Evolutionary conservation across 352 stramenopile genomes (phyloP), one percentile per base, ranked within the genome.

Genomic region (Blastocystis sp.): DNA sequence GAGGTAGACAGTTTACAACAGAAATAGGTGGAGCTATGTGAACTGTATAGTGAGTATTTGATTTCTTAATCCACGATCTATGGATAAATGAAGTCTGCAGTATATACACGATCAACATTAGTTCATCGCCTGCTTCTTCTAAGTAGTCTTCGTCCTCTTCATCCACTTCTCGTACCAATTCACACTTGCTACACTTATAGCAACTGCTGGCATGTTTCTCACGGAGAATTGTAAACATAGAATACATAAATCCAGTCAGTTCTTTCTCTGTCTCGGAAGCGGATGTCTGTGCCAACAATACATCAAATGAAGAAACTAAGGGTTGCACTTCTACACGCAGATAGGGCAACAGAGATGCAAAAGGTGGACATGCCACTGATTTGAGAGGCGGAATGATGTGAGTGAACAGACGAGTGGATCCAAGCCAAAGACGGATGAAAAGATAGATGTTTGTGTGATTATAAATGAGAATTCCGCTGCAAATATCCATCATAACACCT

Each of bases 391-490:
- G 13, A n/a, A 84, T 20, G 8, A 50, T 29, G 20, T 20, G n/a
- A 11, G 3, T 41, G 56, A 84, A 84, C 1, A 84, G 15, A 20
- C 59, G 20, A 5, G 54, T 53, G 56, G 43, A 20, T 6, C 54
- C 47, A 9, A 84, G 34, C 73, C 45, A 68, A 11, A 56, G 34
- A 23, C 73, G 73, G 8, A 68, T 29, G 3, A 84, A 43, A 6
- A 84, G 73, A 15, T 47, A 53, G 34, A 84, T 68, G 8, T 68
- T 39, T n/a, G 54, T 64, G 56, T 66, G 11, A 45, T 84, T 84
- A 7, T 29, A 20, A 7, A 84, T n/a, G 13, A 8, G 29, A 50
- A 64, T 64, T 63, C 73, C 73, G 54, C 73, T 61, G 20, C 41
- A 45, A 26, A 84, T 39, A n/a, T 29, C 13, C 70, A 80, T 61